These are phyloP conservation scores for Gymnopilus dilepis DNA, from an alignment of 768 basidiomycete genomes.

Conservation along the genomic window DNA sequence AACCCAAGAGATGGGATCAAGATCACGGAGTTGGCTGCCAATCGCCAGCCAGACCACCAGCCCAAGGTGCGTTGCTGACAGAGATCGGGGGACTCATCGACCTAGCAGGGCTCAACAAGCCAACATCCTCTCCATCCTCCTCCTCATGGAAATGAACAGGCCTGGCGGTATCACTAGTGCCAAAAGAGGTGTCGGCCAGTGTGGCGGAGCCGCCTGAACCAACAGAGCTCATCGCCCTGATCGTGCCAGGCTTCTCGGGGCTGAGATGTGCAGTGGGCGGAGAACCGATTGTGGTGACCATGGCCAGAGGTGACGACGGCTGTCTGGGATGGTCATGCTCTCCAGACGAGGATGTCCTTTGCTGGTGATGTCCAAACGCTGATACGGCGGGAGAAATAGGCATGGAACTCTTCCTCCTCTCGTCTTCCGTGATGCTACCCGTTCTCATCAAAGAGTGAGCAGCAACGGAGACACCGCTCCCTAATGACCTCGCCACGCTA, in stretches of 20 bases:
- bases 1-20: no score
- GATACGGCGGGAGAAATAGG: conserved; percentile 54
- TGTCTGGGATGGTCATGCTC: conserved; percentile 16
- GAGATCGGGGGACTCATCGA: conserved; percentile 32
- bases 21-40: conserved; percentile 35
- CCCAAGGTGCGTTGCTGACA: conserved; percentile 42
- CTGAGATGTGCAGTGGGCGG: conserved; percentile 26
- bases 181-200: conserved; percentile 22
- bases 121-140: conserved; percentile 9
- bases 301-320: neutral
- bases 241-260: conserved; percentile 16
- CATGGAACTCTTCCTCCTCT: conserved; percentile 42
- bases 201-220: conserved; percentile 21
- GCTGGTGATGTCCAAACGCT: conserved; percentile 46
- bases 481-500: conserved; percentile 34
- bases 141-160: neutral
- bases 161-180: conserved; percentile 8
- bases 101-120: conserved; percentile 28
- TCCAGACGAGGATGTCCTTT: conserved; percentile 14
- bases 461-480: conserved; percentile 29
- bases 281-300: conserved; percentile 21
- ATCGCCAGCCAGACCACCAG: conserved; percentile 42
- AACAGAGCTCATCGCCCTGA: conserved; percentile 17
- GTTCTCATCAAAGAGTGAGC: conserved; percentile 49
- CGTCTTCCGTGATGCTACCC: conserved; percentile 60